Conservation (phyloP, 2,329 filamentous ascomycete species). For the Aspergillus latus region DNA sequence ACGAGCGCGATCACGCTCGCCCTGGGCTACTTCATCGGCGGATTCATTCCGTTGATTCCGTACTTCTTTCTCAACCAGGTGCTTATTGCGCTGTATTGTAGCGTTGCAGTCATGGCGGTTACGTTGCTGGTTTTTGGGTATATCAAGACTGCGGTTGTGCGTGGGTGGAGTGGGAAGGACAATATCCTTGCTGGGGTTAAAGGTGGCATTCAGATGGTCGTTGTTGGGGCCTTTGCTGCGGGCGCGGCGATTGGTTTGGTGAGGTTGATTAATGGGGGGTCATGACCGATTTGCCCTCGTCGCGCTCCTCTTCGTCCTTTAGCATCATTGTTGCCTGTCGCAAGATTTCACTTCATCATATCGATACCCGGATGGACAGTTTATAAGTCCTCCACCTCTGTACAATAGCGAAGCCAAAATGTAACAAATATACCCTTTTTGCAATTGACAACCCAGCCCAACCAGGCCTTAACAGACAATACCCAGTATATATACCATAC, state of each 20-base stretch:
- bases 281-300: not conserved
- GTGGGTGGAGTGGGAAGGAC: slow-evolving; percentile 44
- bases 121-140: slow-evolving; percentile 45
- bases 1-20: slow-evolving; percentile 65
- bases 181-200: slow-evolving; percentile 56
- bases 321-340: not conserved
- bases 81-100: slow-evolving; percentile 51
- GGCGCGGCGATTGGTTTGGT: slow-evolving; percentile 66
- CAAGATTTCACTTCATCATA: not conserved
- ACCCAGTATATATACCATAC: not conserved
- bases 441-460: not conserved
- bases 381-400: not conserved
- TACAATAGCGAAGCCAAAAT: slow-evolving; percentile 5
- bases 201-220: slow-evolving; percentile 64
- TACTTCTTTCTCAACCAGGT: slow-evolving; percentile 61
- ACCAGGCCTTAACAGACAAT: not conserved
- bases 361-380: not conserved
- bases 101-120: slow-evolving; percentile 44
- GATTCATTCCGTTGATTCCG: slow-evolving; percentile 68
- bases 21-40: slow-evolving; percentile 68
- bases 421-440: not conserved
- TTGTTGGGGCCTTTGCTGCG: slow-evolving; percentile 65
- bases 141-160: slow-evolving; percentile 47
- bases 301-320: not conserved
- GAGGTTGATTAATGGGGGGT: slow-evolving; percentile 47